Evolutionary conservation across 2,329 filamentous ascomycete genomes (phyloP), one percentile per base, ranked within the genome.

Genomic region (Aspergillus pseudoterreus): DNA sequence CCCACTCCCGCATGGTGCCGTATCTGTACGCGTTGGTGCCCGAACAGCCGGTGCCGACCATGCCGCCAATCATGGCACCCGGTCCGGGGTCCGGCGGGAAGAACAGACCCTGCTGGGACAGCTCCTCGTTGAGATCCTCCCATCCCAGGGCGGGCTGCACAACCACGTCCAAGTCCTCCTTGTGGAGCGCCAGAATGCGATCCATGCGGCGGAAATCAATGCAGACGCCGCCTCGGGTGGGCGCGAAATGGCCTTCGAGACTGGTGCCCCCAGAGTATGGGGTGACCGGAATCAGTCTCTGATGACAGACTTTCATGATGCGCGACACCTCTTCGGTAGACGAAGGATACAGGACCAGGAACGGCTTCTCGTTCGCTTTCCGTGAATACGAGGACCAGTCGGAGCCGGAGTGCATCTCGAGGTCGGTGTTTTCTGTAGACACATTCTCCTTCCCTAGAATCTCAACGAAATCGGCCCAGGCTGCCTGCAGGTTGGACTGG

Each of bases 1-100:
- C 92, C 91, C 91, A 96, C 67, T 96, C 91, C 56, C 89, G 85
- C 90, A 96, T 96, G 2, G 91, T 96, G 56, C 91, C 92, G 69
- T 95, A 96, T 52, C 91, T 82, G 75, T 95, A 95, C 14, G 91
- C 86, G 68, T 96, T 96, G 12, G 91, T 96, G 53, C 91, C 91
- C 4, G 75, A 77, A 56, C 76, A 78, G 43, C 75, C 75, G 9
- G 76, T 78, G 9, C 75, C 75, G 10, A 78, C 72, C 76, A 78
- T 78, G 50, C 91, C 91, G 51, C 91, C 91, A 62, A 96, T 96
- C 85, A 90, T 90, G 55, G 91, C 91, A 15, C 91, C 90, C 47
- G 92, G 91, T 48, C 91, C 92, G 15, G 91, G 91, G 69, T 96
- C 91, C 0, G 90, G 91, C 19, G 91, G 91, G 74, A 96, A 96